Percentiles rank a stretch among this genome's conserved stretches.
These are phyloP conservation scores for Canavalia gladiata DNA, from an alignment of 306 rosid species.

Conservation along the genomic window DNA sequence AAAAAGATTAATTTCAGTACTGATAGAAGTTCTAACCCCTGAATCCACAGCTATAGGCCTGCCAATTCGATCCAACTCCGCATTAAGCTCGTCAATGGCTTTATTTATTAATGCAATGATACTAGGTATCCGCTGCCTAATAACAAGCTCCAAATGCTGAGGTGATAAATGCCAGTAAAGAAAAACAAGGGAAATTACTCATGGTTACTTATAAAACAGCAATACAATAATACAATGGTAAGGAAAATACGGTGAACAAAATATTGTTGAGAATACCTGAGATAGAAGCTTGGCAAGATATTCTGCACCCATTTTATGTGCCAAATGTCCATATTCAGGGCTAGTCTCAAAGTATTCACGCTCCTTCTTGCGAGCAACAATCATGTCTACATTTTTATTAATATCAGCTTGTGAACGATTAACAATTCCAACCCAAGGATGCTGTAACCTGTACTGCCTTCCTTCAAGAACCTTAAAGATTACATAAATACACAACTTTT, in stretches of 20 bases:
- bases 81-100: constrained; percentile 88
- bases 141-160: constrained; percentile 85
- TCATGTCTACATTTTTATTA: constrained; percentile 86
- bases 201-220: neutral
- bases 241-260: constrained; percentile 22
- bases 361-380: constrained; percentile 87
- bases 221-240: neutral
- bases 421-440: constrained; percentile 97
- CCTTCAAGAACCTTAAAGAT: constrained; percentile 88
- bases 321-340: constrained; percentile 93
- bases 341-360: constrained; percentile 89
- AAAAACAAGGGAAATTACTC: constrained; percentile 34
- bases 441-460: constrained; percentile 82
- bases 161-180: constrained; percentile 24
- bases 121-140: constrained; percentile 84
- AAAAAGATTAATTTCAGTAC: constrained; percentile 38
- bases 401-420: constrained; percentile 73
- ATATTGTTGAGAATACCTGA: constrained; percentile 56
- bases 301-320: constrained; percentile 95
- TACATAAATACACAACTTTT: constrained; percentile 38
- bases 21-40: constrained; percentile 65
- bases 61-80: constrained; percentile 91
- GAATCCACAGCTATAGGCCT: constrained; percentile 90
- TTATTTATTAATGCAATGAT: constrained; percentile 83
- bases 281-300: constrained; percentile 93